Percentiles rank a stretch among this genome's conserved stretches.
Evolutionary conservation across 306 rosid species (phyloP).

Genomic region (Prunus padus): DNA sequence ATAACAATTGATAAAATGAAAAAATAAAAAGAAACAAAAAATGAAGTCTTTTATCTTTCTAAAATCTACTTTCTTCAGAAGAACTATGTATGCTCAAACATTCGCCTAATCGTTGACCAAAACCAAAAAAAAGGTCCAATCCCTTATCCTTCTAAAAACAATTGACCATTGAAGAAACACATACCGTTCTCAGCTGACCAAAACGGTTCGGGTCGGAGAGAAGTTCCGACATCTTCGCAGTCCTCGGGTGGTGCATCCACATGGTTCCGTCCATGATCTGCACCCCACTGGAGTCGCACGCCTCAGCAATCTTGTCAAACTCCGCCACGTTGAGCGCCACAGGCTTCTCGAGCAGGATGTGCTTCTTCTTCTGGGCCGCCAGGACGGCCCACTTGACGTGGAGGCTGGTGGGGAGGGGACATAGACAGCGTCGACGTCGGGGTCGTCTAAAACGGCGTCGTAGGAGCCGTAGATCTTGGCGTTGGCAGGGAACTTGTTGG

Average conservation of each 20-base stretch:
- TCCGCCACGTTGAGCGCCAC: constrained; percentile 67
- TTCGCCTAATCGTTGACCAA: background rate
- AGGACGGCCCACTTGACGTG: constrained; percentile 70
- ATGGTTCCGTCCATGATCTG: constrained; percentile 95
- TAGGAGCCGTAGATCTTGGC: constrained; percentile 73
- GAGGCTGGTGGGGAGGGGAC: constrained; percentile 70
- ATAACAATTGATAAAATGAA: background rate
- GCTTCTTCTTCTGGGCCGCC: constrained; percentile 75
- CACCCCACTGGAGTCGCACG: constrained; percentile 70
- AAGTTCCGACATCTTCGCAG: constrained; percentile 65
- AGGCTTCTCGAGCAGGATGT: constrained; percentile 85
- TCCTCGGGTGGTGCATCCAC: constrained; percentile 96
- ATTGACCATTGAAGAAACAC: background rate
- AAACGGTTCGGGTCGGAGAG: constrained; percentile 58
- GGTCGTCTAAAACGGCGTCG: constrained; percentile 62
- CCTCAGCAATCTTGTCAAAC: constrained; percentile 61
- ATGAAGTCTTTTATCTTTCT: too few species aligned
- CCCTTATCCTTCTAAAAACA: too few species aligned
- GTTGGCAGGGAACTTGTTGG: constrained; percentile 36
- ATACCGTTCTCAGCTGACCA: constrained; percentile 77
- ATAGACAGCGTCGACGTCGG: constrained; percentile 73
- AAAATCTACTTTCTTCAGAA: background rate
- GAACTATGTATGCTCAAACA: background rate
- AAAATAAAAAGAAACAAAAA: too few species aligned
- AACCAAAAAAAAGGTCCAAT: too few species aligned